Evolutionary conservation across 176 grass and related monocot species (phyloP).

Genomic region (Chloris gayana): DNA sequence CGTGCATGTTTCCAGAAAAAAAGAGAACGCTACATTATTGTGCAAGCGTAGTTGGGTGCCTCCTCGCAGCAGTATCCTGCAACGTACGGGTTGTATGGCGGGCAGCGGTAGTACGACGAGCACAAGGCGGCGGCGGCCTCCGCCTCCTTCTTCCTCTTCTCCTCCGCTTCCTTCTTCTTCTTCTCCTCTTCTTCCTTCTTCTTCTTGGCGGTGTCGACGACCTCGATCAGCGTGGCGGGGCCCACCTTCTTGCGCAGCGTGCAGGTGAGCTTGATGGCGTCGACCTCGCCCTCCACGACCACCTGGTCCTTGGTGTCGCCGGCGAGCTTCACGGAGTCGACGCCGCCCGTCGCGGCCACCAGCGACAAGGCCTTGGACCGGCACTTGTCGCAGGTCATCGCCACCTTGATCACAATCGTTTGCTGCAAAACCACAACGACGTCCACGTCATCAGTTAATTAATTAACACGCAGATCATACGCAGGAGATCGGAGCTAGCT

Average conservation of each 20-base stretch:
- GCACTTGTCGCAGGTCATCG: conserved; percentile 56
- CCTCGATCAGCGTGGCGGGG: conserved; percentile 27
- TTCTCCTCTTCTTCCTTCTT: not conserved
- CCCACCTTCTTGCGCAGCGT: conserved; percentile 53
- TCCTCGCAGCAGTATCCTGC: no score
- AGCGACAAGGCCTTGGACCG: conserved; percentile 59
- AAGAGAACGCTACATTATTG: no score
- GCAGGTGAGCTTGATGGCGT: conserved; percentile 50
- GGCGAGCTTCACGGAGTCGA: conserved; percentile 47
- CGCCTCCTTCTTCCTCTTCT: no score
- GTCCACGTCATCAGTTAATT: not conserved
- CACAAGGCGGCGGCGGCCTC: no score
- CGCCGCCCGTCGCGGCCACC: conserved; percentile 46
- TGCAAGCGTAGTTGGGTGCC: no score
- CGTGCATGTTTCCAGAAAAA: no score
- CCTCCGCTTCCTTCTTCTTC: no score
- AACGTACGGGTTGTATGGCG: no score
- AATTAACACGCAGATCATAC: not conserved
- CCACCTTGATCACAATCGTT: conserved; percentile 63
- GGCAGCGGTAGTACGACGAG: no score
- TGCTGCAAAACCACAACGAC: conserved; percentile 22
- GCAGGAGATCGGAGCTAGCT: not conserved
- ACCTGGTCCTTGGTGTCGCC: conserved; percentile 41
- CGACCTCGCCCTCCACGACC: conserved; percentile 53
- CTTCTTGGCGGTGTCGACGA: conserved; percentile 31